Base-by-base conservation (phyloP, 2,329 filamentous ascomycete species). In the Aspergillus sp. region DNA sequence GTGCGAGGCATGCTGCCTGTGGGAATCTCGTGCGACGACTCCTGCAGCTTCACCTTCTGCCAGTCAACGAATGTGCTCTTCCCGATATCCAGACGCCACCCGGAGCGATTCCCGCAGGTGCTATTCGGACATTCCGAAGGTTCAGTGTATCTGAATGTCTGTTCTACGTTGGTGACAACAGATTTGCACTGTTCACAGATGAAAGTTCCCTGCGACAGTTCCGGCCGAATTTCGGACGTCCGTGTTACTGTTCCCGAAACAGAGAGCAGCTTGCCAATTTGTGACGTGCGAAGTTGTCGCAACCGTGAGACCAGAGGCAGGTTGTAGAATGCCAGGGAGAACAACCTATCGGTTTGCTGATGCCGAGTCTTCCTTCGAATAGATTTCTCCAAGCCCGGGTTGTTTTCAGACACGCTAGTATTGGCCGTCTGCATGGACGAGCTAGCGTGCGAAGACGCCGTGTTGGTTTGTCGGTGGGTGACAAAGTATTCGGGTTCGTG, bases 1-100 rank as follows among this genome's bases (percentile, higher is more conserved):
- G 93, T 98, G 49, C 93, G 81, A 27, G 93, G 93, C 93, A 98
- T 98, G 71, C 90, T 96, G 46, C 93, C 93, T 0, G 93, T 98
- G 0, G 93, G 93, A 34, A 98, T 98, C 65, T 98, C 93, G 3
- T 91, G 91, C 56, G 89, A 95, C 72, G 97, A 98, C 69, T 98
- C 93, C 69, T 98, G 93, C 51, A 97, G 88, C 52, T 94, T 86
- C 27, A 97, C 89, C 67, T 97, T 97, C 65, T 98, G 93, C 93
- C 93, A 98, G 71, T 98, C 93, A 51, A 98, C 86, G 64, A 98
- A 98, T 0, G 90, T 97, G 67, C 90, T 96, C 67, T 94, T 91
- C 39, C 88, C 80, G 60, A 98, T 96, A 59, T 98, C 91, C n/a
- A 98, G 73, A 55, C 89, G 83, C 93, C 93, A 98, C n/a, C 86